Conservation (phyloP, 2,329 filamentous ascomycete species). For the Massarina eburnea region DNA sequence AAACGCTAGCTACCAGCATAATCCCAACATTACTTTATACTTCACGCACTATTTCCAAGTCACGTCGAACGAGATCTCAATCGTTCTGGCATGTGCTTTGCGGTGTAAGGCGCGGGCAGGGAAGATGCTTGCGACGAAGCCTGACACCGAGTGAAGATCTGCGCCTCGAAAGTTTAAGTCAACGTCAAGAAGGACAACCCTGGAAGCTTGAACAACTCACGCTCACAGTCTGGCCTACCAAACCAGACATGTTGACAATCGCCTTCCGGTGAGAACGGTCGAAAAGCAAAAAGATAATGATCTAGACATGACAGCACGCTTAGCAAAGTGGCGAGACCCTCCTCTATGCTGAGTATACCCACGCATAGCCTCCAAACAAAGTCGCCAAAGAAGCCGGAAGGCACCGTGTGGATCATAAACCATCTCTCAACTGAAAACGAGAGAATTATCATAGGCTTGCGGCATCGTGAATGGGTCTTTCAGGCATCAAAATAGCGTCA, state of each 20-base stretch:
- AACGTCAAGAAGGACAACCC: neutral
- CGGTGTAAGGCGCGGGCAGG: neutral
- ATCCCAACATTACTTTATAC: too few relatives aligned
- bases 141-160: too few relatives aligned
- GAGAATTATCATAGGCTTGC: neutral
- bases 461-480: neutral
- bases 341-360: too few relatives aligned
- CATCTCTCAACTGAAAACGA: neutral
- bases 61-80: neutral
- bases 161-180: neutral
- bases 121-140: neutral
- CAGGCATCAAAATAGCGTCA: neutral
- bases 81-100: neutral
- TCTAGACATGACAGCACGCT: too few relatives aligned
- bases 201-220: neutral
- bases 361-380: too few relatives aligned
- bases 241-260: neutral
- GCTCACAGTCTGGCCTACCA: neutral
- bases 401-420: neutral
- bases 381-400: too few relatives aligned
- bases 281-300: too few relatives aligned
- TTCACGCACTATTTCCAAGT: too few relatives aligned
- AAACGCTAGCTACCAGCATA: too few relatives aligned
- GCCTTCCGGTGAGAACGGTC: neutral
- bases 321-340: too few relatives aligned